phyloP scores from a whole-genome alignment of 2,329 filamentous ascomycete species.

The Aulographum hederae region DNA sequence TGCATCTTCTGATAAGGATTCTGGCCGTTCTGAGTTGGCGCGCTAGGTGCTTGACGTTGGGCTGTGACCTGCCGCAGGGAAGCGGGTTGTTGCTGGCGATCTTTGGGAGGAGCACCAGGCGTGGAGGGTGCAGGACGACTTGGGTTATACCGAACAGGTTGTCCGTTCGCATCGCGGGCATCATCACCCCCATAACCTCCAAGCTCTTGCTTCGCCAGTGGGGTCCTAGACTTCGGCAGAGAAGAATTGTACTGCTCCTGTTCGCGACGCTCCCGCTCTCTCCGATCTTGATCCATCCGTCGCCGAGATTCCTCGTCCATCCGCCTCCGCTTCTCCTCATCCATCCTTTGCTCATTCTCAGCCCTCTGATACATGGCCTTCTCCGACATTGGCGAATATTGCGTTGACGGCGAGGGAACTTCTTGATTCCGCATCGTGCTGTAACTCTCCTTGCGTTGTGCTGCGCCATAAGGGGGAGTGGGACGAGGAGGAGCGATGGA shows the following conservation, averaged over 20 bases:
- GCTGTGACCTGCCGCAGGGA: constrained; percentile 28
- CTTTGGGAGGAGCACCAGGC: constrained; percentile 29
- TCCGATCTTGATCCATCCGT: constrained; percentile 11
- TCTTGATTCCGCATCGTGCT: constrained; percentile 10
- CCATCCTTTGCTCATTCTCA: constrained; percentile 15
- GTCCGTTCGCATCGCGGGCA: constrained; percentile 22
- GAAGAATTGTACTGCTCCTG: constrained; percentile 81
- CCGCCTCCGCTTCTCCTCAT: constrained; percentile 22
- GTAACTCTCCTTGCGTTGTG: constrained; percentile 27
- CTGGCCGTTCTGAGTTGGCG: constrained; percentile 32
- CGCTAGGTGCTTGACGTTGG: constrained; percentile 66
- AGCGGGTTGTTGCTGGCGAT: constrained; percentile 3
- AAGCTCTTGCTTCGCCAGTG: constrained; percentile 77
- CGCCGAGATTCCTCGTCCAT: constrained; percentile 21
- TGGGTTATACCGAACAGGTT: constrained; percentile 62
- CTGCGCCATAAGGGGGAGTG: constrained; percentile 19
- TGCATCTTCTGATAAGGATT: constrained; percentile 1
- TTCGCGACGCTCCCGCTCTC: constrained; percentile 40
- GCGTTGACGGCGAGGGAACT: constrained; percentile 8
- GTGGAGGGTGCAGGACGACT: constrained; percentile 68
- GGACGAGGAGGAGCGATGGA: constrained; percentile 30
- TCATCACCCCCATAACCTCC: constrained; percentile 42
- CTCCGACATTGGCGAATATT: constrained; percentile 9
- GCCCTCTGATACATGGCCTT: constrained; percentile 13
- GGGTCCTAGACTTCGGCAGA: constrained; percentile 62